A percentile compares a stretch with the other conserved stretches of the same genome.
phyloP scores from a whole-genome alignment of 176 grass and related monocot genomes.

The Zea mays region Zm-B73-REFERENCE-NAM-5.0 NC_050099.1:38065001-38065500 shows the following conservation, averaged over 20 bases:
- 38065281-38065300: too few species aligned
- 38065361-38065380: too few species aligned
- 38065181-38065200: slow-evolving; percentile 56
- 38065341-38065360: too few species aligned
- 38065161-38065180: slow-evolving; percentile 54
- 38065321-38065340: too few species aligned
- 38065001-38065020: slow-evolving; percentile 51
- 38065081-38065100: background rate
- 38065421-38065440: too few species aligned
- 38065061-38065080: slow-evolving; percentile 47
- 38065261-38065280: background rate
- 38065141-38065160: slow-evolving; percentile 25
- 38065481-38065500: too few species aligned
- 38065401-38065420: too few species aligned
- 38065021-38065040: slow-evolving; percentile 68
- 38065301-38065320: too few species aligned
- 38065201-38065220: slow-evolving; percentile 48
- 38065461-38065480: too few species aligned
- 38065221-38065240: slow-evolving; percentile 38
- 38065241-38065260: background rate
- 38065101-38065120: background rate
- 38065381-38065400: too few species aligned
- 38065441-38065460: too few species aligned
- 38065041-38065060: slow-evolving; percentile 68
- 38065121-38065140: slow-evolving; percentile 51